Conservation (phyloP, 73 alveolate genomes). For the Urostyla sp. region DNA sequence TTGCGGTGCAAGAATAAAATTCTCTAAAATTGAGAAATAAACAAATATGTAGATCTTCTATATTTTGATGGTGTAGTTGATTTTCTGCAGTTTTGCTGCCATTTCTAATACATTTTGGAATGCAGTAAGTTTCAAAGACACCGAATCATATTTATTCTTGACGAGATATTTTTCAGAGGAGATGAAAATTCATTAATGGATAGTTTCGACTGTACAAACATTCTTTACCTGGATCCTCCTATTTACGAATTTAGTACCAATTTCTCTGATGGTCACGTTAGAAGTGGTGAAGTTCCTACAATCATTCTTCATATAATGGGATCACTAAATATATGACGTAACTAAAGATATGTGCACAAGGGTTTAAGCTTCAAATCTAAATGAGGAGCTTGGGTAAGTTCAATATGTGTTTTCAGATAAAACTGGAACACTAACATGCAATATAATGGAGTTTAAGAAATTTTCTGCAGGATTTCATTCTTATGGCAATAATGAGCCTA, state of each 20-base stretch:
- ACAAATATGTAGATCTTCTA: conserved; percentile 83
- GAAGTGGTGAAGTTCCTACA: conserved; percentile 78
- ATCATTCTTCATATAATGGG: conserved; percentile 80
- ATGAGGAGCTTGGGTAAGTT: conserved; percentile 59
- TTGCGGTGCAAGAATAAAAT: conserved; percentile 83
- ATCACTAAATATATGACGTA: conserved; percentile 77
- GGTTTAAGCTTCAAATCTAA: conserved; percentile 76
- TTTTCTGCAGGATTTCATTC: conserved; percentile 58
- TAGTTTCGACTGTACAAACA: conserved; percentile 17
- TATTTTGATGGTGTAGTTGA: conserved; percentile 78
- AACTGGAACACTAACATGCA: conserved; percentile 89
- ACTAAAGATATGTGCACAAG: conserved; percentile 72
- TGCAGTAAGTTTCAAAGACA: background rate
- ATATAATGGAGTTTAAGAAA: conserved; percentile 82
- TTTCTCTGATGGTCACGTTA: conserved; percentile 75
- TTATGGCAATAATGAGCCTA: conserved; percentile 38
- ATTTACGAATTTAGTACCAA: conserved; percentile 78
- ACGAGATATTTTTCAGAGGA: background rate
- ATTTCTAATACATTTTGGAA: background rate
- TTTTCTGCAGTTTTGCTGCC: conserved; percentile 40
- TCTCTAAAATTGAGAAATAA: conserved; percentile 85
- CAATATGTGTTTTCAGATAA: conserved; percentile 86
- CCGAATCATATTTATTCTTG: background rate
- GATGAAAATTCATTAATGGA: background rate
- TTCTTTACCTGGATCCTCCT: conserved; percentile 57